These are phyloP conservation scores for Ganoderma sinense DNA, from an alignment of 1,284 basidiomycete genomes.

Conservation along the genomic window DNA sequence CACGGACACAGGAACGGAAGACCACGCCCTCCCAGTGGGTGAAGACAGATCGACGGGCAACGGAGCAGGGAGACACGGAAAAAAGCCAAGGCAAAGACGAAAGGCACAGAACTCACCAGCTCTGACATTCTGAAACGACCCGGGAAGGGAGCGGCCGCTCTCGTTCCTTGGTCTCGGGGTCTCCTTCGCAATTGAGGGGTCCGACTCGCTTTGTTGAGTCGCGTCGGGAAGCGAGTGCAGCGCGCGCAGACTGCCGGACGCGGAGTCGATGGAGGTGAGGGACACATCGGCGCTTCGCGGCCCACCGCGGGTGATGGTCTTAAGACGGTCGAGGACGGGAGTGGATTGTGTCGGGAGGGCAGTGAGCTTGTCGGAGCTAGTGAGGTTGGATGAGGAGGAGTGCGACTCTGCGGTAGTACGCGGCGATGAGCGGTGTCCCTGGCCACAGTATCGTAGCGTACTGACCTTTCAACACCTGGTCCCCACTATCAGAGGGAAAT, in stretches of 20 bases:
- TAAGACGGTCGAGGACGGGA: conserved; percentile 39
- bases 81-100: neutral
- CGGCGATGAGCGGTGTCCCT: neutral
- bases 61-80: neutral
- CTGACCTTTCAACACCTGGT: conserved; percentile 22
- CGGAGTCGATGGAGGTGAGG: conserved; percentile 37
- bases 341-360: conserved; percentile 45
- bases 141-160: conserved; percentile 44
- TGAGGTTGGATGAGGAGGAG: conserved; percentile 42
- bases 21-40: neutral
- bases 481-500: conserved; percentile 20
- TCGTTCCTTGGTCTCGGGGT: conserved; percentile 51
- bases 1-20: neutral
- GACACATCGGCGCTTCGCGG: conserved; percentile 38
- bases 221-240: conserved; percentile 27
- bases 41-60: neutral
- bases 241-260: conserved; percentile 28
- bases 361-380: conserved; percentile 49
- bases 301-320: conserved; percentile 30
- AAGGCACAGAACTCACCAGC: conserved; percentile 34
- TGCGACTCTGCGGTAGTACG: conserved; percentile 34
- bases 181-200: conserved; percentile 39
- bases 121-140: conserved; percentile 40
- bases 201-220: conserved; percentile 37
- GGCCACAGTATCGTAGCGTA: neutral